These are phyloP conservation scores for Orbilia javanica DNA, from an alignment of 2,329 filamentous ascomycete species.

Conservation along the genomic window DNA sequence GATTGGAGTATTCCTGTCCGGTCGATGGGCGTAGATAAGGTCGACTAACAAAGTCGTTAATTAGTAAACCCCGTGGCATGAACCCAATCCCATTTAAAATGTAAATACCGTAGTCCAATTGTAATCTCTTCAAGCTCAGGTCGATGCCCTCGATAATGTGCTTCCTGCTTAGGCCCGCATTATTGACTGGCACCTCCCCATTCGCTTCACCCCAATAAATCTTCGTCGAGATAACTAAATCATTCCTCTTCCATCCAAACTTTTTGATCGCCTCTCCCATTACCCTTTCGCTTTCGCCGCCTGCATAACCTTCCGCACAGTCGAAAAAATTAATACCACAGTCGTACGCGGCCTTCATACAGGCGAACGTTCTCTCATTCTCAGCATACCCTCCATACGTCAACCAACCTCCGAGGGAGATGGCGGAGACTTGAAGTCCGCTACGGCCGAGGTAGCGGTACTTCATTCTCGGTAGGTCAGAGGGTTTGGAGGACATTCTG, in stretches of 20 bases:
- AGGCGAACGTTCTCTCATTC: constrained; percentile 73
- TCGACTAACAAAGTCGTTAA: constrained; percentile 68
- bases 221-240: constrained; percentile 73
- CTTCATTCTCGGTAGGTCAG: constrained; percentile 71
- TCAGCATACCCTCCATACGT: constrained; percentile 81
- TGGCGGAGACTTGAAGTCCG: constrained; percentile 79
- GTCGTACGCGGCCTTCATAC: constrained; percentile 74
- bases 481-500: constrained; percentile 36
- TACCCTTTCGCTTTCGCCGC: constrained; percentile 70
- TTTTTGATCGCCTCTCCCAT: constrained; percentile 72
- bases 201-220: constrained; percentile 75
- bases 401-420: constrained; percentile 79
- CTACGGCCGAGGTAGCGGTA: constrained; percentile 79
- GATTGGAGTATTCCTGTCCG: constrained; percentile 77
- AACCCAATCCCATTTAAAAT: too few relatives aligned
- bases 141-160: constrained; percentile 77
- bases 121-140: constrained; percentile 71
- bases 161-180: constrained; percentile 76
- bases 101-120: constrained; percentile 68
- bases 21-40: constrained; percentile 77
- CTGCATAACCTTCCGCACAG: constrained; percentile 71
- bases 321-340: constrained; percentile 73
- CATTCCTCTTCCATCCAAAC: constrained; percentile 71
- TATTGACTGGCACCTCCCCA: constrained; percentile 68
- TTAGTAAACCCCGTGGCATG: not conserved